phyloP scores from a whole-genome alignment of 179 eudicot species.

The Spergularia azorica region DNA sequence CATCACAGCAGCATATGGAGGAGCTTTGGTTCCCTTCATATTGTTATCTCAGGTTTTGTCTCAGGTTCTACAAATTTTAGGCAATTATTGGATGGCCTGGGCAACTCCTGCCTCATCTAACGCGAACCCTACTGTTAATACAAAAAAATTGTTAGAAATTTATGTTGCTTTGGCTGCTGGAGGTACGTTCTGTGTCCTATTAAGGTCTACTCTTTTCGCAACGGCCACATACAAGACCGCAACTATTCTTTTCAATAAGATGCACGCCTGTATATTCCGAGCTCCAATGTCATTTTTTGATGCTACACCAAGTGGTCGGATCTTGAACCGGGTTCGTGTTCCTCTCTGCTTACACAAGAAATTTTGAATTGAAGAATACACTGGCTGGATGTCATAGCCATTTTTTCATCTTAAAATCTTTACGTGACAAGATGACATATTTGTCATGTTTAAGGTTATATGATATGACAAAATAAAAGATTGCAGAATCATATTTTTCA shows the following conservation, averaged over 20 bases:
- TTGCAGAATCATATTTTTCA: background rate
- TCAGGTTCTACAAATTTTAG: conserved; percentile 56
- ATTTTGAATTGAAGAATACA: background rate
- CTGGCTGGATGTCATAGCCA: too few relatives aligned
- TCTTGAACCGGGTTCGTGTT: conserved; percentile 55
- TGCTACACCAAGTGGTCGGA: conserved; percentile 79
- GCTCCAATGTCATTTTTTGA: conserved; percentile 86
- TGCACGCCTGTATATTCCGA: conserved; percentile 66
- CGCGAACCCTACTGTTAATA: conserved; percentile 39
- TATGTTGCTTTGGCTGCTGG: conserved; percentile 71
- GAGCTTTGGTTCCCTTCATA: conserved; percentile 68
- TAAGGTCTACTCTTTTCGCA: conserved; percentile 43
- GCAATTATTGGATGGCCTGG: conserved; percentile 98
- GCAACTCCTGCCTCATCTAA: conserved; percentile 81
- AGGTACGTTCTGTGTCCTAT: conserved; percentile 62
- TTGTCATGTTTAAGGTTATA: too few relatives aligned
- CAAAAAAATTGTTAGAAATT: conserved; percentile 56
- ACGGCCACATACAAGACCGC: conserved; percentile 61
- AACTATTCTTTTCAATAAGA: conserved; percentile 52
- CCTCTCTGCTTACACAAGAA: background rate
- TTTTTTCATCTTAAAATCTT: too few relatives aligned
- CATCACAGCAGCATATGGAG: conserved; percentile 73
- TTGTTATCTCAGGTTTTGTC: conserved; percentile 47
- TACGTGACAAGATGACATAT: too few relatives aligned
- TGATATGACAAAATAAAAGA: too few relatives aligned